Conservation (phyloP, 306 rosid species). For the Pyrus betulifolia region DNA sequence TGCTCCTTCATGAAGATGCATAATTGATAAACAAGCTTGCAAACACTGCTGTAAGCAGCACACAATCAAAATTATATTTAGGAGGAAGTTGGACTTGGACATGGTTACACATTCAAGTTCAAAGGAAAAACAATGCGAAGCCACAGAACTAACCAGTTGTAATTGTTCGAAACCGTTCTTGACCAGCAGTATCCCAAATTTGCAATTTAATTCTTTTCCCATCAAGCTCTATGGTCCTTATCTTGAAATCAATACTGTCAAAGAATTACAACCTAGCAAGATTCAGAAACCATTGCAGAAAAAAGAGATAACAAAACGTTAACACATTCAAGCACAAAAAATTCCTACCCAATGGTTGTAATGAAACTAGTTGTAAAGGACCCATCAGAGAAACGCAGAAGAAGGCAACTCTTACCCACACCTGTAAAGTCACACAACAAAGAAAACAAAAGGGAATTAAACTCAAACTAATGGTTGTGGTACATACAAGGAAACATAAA, state of each 20-base stretch:
- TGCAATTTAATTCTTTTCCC: constrained; percentile 87
- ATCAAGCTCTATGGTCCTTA: constrained; percentile 95
- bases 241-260: constrained; percentile 88
- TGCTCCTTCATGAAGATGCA: not conserved
- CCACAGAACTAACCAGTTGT: constrained; percentile 69
- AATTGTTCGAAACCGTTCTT: constrained; percentile 88
- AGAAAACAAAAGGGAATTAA: not conserved
- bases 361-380: constrained; percentile 94
- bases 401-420: constrained; percentile 98
- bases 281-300: constrained; percentile 15
- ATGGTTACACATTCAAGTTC: not conserved
- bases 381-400: constrained; percentile 94
- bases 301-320: not conserved
- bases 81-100: not conserved
- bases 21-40: not conserved
- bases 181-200: constrained; percentile 99
- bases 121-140: not conserved
- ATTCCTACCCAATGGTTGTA: constrained; percentile 81
- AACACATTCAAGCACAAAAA: not conserved
- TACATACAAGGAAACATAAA: not conserved
- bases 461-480: not conserved
- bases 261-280: constrained; percentile 20
- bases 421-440: constrained; percentile 37
- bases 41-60: not conserved
- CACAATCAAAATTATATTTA: not conserved